Conservation (phyloP, 1,284 basidiomycete species). For the Naganishia sp. region DNA sequence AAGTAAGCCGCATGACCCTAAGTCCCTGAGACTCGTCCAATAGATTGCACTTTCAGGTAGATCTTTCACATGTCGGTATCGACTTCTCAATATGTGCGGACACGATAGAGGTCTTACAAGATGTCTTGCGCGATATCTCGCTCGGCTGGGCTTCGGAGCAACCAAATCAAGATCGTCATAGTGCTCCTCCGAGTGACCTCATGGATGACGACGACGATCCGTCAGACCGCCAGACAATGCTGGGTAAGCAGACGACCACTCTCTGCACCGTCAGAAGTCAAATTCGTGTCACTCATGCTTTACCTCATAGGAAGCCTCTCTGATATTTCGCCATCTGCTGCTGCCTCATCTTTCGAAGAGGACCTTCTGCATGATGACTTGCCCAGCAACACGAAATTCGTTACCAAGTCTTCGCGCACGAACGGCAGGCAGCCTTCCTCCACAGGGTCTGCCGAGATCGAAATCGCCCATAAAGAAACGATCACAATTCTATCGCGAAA, state of each 20-base stretch:
- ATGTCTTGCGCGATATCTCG: slow-evolving; percentile 5
- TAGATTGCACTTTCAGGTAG: not conserved
- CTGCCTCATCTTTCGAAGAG: slow-evolving; percentile 57
- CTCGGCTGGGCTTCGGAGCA: not conserved
- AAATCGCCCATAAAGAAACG: slow-evolving; percentile 64
- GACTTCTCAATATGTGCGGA: slow-evolving; percentile 16
- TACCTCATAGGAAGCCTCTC: slow-evolving; percentile 11
- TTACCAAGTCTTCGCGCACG: slow-evolving; percentile 68
- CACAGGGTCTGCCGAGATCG: slow-evolving; percentile 54
- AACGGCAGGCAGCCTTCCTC: slow-evolving; percentile 48
- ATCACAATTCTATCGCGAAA: slow-evolving; percentile 70
- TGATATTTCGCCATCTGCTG: slow-evolving; percentile 6
- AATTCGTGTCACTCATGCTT: not conserved
- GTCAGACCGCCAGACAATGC: not conserved
- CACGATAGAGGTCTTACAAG: slow-evolving; percentile 9
- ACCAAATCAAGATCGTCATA: not conserved
- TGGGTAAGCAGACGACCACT: not conserved
- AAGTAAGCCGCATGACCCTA: not conserved
- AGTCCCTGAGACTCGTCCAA: not conserved
- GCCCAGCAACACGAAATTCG: slow-evolving; percentile 81
- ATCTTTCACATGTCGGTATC: slow-evolving; percentile 8
- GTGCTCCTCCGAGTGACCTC: not conserved
- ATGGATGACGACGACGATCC: not conserved
- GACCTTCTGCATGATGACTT: slow-evolving; percentile 92
- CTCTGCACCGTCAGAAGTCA: not conserved